Evolutionary conservation across 441 rosid genomes (phyloP).

Genomic region (Adansonia rubrostipa): DNA sequence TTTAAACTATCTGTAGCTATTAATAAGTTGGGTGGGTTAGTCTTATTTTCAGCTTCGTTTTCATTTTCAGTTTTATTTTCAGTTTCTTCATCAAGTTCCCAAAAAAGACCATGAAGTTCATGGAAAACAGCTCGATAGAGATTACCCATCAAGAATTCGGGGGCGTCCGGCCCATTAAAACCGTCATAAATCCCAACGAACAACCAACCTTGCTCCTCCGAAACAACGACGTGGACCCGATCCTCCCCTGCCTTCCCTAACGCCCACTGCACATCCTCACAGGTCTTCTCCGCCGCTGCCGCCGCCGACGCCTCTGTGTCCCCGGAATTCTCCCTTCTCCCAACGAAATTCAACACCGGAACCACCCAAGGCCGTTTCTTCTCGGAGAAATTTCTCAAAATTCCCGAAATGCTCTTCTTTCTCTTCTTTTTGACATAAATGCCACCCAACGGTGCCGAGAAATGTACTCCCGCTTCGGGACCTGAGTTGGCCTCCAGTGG

Average conservation of each 20-base stretch:
- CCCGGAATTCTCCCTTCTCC: slow-evolving; percentile 51
- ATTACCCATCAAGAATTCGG: slow-evolving; percentile 95
- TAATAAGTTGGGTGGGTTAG: slow-evolving; percentile 29
- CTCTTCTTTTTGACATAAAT: slow-evolving; percentile 61
- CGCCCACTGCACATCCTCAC: slow-evolving; percentile 88
- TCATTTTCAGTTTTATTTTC: slow-evolving; percentile 40
- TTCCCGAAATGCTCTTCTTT: slow-evolving; percentile 61
- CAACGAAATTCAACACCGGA: slow-evolving; percentile 79
- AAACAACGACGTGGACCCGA: slow-evolving; percentile 91
- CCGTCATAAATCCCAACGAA: slow-evolving; percentile 96
- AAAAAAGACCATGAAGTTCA: slow-evolving; percentile 87
- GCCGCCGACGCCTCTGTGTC: slow-evolving; percentile 36
- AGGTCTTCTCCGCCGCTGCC: slow-evolving; percentile 33
- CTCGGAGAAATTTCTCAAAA: slow-evolving; percentile 64
- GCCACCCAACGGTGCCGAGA: slow-evolving; percentile 95
- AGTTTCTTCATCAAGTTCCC: slow-evolving; percentile 70
- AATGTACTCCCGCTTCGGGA: slow-evolving; percentile 59
- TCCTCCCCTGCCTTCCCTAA: slow-evolving; percentile 98
- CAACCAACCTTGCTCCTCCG: slow-evolving; percentile 97
- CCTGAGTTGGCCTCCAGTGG: slow-evolving; percentile 80
- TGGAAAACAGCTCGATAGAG: slow-evolving; percentile 86
- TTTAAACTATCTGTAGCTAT: slow-evolving; percentile 28
- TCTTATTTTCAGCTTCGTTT: slow-evolving; percentile 24
- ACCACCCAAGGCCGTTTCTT: slow-evolving; percentile 95
- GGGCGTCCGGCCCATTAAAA: slow-evolving; percentile 93